Conservation (phyloP, 75 land plant species). For the Larix kaempferi region DNA sequence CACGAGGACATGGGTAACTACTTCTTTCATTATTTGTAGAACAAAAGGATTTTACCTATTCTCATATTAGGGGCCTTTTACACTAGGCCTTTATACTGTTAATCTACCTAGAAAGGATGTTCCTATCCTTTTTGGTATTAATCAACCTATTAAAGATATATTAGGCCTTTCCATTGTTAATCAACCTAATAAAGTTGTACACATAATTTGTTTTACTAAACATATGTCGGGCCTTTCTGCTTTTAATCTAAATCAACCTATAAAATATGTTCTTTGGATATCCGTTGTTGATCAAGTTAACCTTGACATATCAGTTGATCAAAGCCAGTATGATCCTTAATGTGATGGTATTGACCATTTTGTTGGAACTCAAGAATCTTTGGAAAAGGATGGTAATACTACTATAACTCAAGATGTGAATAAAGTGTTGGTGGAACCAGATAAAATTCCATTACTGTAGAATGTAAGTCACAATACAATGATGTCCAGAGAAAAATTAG, state of each 20-base stretch:
- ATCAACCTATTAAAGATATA: background rate
- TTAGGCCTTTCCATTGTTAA: background rate
- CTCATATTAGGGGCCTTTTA: constrained; percentile 26
- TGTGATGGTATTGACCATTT: constrained; percentile 14
- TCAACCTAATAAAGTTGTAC: background rate
- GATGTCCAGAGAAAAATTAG: background rate
- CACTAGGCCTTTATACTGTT: constrained; percentile 28
- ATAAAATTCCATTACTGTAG: background rate
- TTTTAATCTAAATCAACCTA: background rate
- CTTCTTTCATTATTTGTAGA: background rate
- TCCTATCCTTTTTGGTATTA: background rate
- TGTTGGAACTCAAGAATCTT: background rate
- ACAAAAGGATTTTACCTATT: background rate
- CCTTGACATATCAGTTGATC: background rate
- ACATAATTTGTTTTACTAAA: background rate
- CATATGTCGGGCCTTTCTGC: background rate
- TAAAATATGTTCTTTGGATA: background rate
- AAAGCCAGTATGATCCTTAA: constrained; percentile 17
- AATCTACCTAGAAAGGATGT: background rate
- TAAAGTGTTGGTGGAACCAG: background rate
- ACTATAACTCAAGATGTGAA: background rate
- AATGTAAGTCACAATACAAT: background rate
- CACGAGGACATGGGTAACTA: background rate
- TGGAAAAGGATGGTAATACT: background rate
- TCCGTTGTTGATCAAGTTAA: background rate